Base-by-base conservation (phyloP, 129 eudicot species). In the Chrysanthemum makinoi region DNA sequence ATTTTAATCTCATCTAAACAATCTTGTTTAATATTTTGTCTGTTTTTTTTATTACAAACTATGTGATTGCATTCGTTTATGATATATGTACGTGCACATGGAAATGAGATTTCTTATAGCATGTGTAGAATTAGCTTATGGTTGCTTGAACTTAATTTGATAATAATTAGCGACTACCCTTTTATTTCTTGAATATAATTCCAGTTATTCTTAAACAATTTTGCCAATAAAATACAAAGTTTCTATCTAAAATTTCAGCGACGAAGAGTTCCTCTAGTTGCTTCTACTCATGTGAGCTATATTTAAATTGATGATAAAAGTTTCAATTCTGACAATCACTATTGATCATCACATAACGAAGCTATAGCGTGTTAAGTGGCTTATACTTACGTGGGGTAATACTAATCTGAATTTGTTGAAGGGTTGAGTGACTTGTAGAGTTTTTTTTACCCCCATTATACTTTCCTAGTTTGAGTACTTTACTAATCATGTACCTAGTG, bases 161-260 rank as follows among this genome's bases (percentile, higher is more conserved):
- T 50, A 47, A 0, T 6, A 8, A 75, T 75, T 44, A 55, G 28
- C 56, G 46, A 55, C 8, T 72, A 2, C 20, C 60, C 28, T 2
- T n/a, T 46, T 22, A 18, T 26, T 61, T 15, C 33, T 20, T n/a
- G 22, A 69, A 51, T 22, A 22, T 22, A 22, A 22, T 55, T 61
- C 39, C 47, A 19, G 22, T 65, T 65, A 57, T 66, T 75, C 67
- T 66, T 75, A 50, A 66, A 65, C 58, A 56, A 28, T 46, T 65
- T 24, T 55, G 20, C 22, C 17, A 7, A 39, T 7, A 39, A 7
- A 7, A 39, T 7, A 6, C 46, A 1, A 7, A 30, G 35, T 3
- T 59, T 22, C n/a, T 5, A 10, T 6, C 35, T 17, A 10, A 35
- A 30, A 19, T 70, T 70, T 43, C 11, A 8, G 7, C 10, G 4